Conservation (phyloP, 495 filamentous ascomycete species). For the Hypomontagnella submonticulosa region DNA sequence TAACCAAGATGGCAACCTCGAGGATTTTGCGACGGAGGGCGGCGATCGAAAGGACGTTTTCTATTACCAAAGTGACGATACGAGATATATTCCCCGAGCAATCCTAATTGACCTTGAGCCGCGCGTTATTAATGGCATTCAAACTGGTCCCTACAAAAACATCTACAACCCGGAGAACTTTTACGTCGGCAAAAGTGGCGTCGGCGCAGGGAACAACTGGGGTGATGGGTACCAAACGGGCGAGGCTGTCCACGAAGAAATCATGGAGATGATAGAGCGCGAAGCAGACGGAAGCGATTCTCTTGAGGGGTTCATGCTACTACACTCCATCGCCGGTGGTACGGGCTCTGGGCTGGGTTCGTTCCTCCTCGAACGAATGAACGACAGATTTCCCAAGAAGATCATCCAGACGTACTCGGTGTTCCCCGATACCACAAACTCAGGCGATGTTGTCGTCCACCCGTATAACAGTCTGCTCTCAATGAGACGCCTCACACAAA, state of each 20-base stretch:
- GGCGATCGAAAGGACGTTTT: constrained; percentile 99
- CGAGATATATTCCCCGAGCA: constrained; percentile 95
- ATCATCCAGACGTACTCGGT: constrained; percentile 99
- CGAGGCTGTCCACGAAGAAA: constrained; percentile 91
- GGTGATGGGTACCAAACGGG: constrained; percentile 94
- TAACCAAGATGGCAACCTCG: constrained; percentile 94
- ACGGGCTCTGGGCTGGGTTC: constrained; percentile 95
- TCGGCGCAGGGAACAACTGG: constrained; percentile 98
- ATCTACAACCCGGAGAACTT: constrained; percentile 99
- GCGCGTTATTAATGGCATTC: constrained; percentile 89
- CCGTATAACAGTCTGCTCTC: constrained; percentile 96
- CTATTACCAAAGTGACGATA: constrained; percentile 99
- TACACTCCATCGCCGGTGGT: constrained; percentile 97
- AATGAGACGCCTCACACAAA: constrained; percentile 90
- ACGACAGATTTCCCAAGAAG: constrained; percentile 98
- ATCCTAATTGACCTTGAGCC: constrained; percentile 97
- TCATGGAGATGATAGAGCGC: constrained; percentile 99
- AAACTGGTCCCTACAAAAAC: constrained; percentile 91
- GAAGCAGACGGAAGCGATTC: constrained; percentile 98
- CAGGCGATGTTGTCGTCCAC: constrained; percentile 92
- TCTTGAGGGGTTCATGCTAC: constrained; percentile 97
- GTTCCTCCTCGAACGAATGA: constrained; percentile 94
- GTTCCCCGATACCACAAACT: constrained; percentile 88
- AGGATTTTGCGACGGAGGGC: constrained; percentile 95
- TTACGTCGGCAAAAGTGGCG: constrained; percentile 89